Percentiles rank a stretch among this genome's conserved stretches.
These are phyloP conservation scores for Cladosporium sp. DNA, from an alignment of 2,329 filamentous ascomycete genomes.

Conservation along the genomic window DNA sequence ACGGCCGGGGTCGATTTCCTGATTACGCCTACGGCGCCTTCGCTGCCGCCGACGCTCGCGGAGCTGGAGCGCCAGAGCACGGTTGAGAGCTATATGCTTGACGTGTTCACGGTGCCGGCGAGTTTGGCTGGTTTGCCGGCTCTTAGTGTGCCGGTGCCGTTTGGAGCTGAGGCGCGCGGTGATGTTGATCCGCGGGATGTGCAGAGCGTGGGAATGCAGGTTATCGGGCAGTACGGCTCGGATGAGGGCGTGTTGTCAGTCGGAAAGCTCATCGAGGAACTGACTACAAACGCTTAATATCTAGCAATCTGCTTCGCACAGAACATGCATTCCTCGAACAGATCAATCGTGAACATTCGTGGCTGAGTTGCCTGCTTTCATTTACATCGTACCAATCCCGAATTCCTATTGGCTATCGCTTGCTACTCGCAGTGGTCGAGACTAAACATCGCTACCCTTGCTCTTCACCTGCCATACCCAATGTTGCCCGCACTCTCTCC, in stretches of 20 bases:
- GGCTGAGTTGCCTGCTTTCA: neutral
- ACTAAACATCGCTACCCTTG: neutral
- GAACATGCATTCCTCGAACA: neutral
- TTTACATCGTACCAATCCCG: neutral
- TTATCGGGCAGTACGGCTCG: conserved; percentile 81
- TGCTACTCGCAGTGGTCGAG: neutral
- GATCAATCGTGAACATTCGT: neutral
- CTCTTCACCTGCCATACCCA: conserved; percentile 26
- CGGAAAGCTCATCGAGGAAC: conserved; percentile 47
- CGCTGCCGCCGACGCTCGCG: conserved; percentile 66
- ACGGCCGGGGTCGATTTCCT: conserved; percentile 79
- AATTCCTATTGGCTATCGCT: neutral
- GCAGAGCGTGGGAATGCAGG: conserved; percentile 64
- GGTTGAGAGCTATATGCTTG: conserved; percentile 84
- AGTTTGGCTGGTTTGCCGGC: conserved; percentile 89
- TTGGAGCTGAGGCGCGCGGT: conserved; percentile 28
- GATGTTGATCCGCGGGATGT: conserved; percentile 37
- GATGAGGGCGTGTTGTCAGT: conserved; percentile 65
- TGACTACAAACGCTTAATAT: neutral
- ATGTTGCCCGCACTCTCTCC: conserved; percentile 41
- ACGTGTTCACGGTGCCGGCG: conserved; percentile 93
- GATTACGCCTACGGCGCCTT: conserved; percentile 83
- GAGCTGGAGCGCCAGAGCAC: conserved; percentile 57
- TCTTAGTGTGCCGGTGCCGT: conserved; percentile 72
- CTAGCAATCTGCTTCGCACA: neutral